Evolutionary conservation across 768 basidiomycete species (phyloP).

Genomic region (Boletus insuetus): DNA sequence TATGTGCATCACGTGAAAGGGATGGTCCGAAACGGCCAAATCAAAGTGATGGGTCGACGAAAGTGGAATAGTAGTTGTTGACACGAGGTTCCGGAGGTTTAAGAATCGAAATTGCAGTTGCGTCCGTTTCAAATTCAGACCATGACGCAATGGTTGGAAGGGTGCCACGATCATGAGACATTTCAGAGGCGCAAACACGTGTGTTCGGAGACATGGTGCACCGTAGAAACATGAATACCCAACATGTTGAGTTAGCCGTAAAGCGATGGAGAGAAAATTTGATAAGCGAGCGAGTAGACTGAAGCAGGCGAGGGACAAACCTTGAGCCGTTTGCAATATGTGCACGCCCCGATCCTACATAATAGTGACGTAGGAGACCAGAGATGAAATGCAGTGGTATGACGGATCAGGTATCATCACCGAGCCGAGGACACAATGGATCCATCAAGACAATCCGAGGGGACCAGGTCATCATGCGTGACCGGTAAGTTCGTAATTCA

Average conservation of each 20-base stretch:
- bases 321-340: slow-evolving; percentile 86
- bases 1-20: neutral
- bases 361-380: slow-evolving; percentile 2
- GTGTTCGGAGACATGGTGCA: slow-evolving; percentile 17
- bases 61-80: slow-evolving; percentile 4
- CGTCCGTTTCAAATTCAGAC: slow-evolving; percentile 11
- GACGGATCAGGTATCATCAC: slow-evolving; percentile 3
- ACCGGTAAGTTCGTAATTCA: slow-evolving; percentile 5
- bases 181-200: slow-evolving; percentile 10
- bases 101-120: slow-evolving; percentile 24
- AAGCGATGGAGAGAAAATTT: slow-evolving; percentile 10
- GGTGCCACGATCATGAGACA: slow-evolving; percentile 7
- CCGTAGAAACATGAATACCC: slow-evolving; percentile 11
- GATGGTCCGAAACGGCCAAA: neutral
- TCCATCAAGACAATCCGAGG: neutral
- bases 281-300: slow-evolving; percentile 20
- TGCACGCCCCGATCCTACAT: slow-evolving; percentile 75
- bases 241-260: slow-evolving; percentile 3
- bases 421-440: slow-evolving; percentile 11
- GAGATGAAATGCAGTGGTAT: neutral
- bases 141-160: slow-evolving; percentile 1
- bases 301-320: slow-evolving; percentile 38
- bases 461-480: neutral
- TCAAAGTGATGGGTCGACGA: neutral
- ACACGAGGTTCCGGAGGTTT: slow-evolving; percentile 30